A percentile compares a stretch with the other conserved stretches of the same genome.
phyloP scores from a whole-genome alignment of 2,329 filamentous ascomycete genomes.

The Chaetomiaceae sp. region DNA sequence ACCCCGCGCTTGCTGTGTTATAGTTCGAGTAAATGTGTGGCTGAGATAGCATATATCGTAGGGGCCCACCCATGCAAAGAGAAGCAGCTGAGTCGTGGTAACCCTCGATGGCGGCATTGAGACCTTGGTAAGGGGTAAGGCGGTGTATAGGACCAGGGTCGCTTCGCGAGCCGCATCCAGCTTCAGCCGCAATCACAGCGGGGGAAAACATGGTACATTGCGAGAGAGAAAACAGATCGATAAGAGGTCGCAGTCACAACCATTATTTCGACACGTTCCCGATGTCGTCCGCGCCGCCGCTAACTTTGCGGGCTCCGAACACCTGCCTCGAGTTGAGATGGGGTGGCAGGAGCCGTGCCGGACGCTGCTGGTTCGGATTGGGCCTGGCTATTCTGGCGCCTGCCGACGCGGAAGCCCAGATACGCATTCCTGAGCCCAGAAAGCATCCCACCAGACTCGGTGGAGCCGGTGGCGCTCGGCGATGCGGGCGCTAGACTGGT shows the following conservation, averaged over 20 bases:
- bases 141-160: too few relatives aligned
- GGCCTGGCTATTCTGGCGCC: background rate
- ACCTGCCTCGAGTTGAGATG: conserved; percentile 37
- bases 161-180: too few relatives aligned
- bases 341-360: conserved; percentile 29
- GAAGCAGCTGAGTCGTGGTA: too few relatives aligned
- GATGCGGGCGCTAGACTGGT: background rate
- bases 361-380: background rate
- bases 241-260: background rate
- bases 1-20: background rate
- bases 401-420: background rate
- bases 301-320: conserved; percentile 17
- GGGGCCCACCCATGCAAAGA: background rate
- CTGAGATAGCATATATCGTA: background rate
- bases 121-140: too few relatives aligned
- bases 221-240: conserved; percentile 16
- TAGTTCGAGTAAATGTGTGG: background rate
- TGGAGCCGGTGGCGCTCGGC: background rate
- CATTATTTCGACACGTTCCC: background rate
- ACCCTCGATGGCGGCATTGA: too few relatives aligned
- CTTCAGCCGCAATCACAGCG: too few relatives aligned
- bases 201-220: conserved; percentile 10
- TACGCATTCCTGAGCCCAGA: conserved; percentile 2
- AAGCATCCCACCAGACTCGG: conserved; percentile 1
- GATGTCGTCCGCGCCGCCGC: background rate